Conservation (phyloP, 352 stramenopile genomes). For the Phytophthora boehmeriae region DNA sequence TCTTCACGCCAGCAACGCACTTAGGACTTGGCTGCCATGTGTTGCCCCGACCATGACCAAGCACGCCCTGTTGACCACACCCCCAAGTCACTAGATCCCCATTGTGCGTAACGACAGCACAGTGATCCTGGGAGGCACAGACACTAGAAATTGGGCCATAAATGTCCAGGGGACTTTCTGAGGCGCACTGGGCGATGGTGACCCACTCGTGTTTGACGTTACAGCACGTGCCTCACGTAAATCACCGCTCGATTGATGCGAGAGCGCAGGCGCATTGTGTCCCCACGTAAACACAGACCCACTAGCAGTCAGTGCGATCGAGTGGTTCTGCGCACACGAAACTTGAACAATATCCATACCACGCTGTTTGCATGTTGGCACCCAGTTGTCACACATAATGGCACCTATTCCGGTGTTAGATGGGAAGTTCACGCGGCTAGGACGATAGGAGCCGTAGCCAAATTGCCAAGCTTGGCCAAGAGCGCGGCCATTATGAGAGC, state of each 20-base stretch:
- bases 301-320: conserved; percentile 67
- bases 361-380: conserved; percentile 58
- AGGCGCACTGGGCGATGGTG: conserved; percentile 43
- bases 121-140: conserved; percentile 79
- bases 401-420: conserved; percentile 18
- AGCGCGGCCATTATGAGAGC: conserved; percentile 54
- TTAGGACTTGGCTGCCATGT: conserved; percentile 85
- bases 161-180: conserved; percentile 49
- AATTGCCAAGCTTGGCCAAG: conserved; percentile 84
- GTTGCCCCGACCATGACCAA: conserved; percentile 73
- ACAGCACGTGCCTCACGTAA: conserved; percentile 8
- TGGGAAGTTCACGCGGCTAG: conserved; percentile 67
- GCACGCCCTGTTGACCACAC: conserved; percentile 65
- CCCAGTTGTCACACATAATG: conserved; percentile 63
- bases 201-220: conserved; percentile 20
- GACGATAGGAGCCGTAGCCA: conserved; percentile 72
- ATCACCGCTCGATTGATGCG: conserved; percentile 36
- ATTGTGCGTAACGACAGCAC: conserved; percentile 65
- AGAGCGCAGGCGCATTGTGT: conserved; percentile 70
- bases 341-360: conserved; percentile 66
- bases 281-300: conserved; percentile 82
- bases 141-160: conserved; percentile 61
- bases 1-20: conserved; percentile 74
- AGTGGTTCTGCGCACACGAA: conserved; percentile 80
- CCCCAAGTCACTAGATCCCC: conserved; percentile 83